A percentile compares a stretch with the other conserved stretches of the same genome.
phyloP scores from a whole-genome alignment of 306 rosid species.

The Cercis canadensis region DNA sequence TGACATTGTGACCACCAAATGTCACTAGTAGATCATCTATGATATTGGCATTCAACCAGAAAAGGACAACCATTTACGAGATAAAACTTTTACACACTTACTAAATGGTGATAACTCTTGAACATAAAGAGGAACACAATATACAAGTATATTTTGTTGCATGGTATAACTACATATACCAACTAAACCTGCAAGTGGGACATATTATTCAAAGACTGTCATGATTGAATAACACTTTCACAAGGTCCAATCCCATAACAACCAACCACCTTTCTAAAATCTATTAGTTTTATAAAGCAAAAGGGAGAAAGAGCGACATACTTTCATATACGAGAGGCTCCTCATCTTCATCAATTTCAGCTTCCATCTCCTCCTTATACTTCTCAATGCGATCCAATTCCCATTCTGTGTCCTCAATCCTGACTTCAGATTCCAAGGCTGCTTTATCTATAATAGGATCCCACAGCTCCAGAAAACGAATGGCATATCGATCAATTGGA shows the following conservation, averaged over 20 bases:
- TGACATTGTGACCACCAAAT: slow-evolving; percentile 11
- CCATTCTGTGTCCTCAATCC: slow-evolving; percentile 98
- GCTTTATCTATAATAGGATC: slow-evolving; percentile 94
- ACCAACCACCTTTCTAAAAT: background rate
- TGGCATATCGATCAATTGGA: slow-evolving; percentile 93
- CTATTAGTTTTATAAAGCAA: slow-evolving; percentile 15
- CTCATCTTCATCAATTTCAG: slow-evolving; percentile 98
- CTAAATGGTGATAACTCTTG: slow-evolving; percentile 3
- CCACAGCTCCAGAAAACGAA: slow-evolving; percentile 94
- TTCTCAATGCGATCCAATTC: slow-evolving; percentile 94
- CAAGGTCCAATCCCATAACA: slow-evolving; percentile 26
- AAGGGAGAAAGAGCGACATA: slow-evolving; percentile 46
- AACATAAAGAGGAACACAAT: slow-evolving; percentile 14
- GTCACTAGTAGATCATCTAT: slow-evolving; percentile 17
- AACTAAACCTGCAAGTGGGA: slow-evolving; percentile 14
- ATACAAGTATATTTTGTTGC: background rate
- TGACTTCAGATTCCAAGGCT: slow-evolving; percentile 80
- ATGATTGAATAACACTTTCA: slow-evolving; percentile 9
- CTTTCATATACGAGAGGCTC: slow-evolving; percentile 99
- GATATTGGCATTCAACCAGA: background rate
- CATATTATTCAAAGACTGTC: slow-evolving; percentile 17
- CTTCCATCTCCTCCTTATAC: slow-evolving; percentile 99
- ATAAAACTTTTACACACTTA: background rate
- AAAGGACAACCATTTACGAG: background rate
- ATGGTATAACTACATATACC: slow-evolving; percentile 16